phyloP scores from a whole-genome alignment of 2,329 filamentous ascomycete genomes.

The Xylaria hypoxylon region DNA sequence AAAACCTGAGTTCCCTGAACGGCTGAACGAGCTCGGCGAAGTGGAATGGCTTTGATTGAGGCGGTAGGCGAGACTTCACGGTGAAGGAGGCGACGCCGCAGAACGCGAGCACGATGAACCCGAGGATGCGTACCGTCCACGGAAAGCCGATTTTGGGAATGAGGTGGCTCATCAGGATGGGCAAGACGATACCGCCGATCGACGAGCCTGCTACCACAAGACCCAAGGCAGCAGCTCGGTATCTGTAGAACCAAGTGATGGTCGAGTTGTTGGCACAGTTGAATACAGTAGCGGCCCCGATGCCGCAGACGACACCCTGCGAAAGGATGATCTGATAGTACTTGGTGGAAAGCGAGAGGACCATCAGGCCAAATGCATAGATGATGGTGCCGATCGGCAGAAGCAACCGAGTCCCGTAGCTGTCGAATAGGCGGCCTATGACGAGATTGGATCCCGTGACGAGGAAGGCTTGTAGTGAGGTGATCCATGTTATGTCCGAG shows the following conservation, averaged over 20 bases:
- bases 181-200: constrained; percentile 64
- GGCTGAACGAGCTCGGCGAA: constrained; percentile 60
- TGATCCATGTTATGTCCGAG: constrained; percentile 68
- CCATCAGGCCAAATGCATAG: constrained; percentile 70
- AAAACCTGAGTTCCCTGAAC: constrained; percentile 55
- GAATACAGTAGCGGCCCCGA: constrained; percentile 48
- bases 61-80: constrained; percentile 53
- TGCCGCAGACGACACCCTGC: constrained; percentile 51
- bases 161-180: constrained; percentile 67
- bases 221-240: constrained; percentile 35
- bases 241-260: constrained; percentile 35
- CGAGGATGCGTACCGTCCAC: constrained; percentile 55
- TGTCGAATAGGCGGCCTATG: constrained; percentile 40
- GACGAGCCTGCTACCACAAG: constrained; percentile 59
- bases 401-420: constrained; percentile 51
- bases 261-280: constrained; percentile 39
- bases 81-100: constrained; percentile 49
- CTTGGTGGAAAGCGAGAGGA: constrained; percentile 61
- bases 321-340: constrained; percentile 58
- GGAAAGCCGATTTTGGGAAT: constrained; percentile 56
- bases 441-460: constrained; percentile 59
- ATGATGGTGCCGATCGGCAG: constrained; percentile 63
- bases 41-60: constrained; percentile 55
- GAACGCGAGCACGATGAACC: constrained; percentile 54
- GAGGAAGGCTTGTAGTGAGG: constrained; percentile 62